These are phyloP conservation scores for Candida hispaniensis DNA, from an alignment of 805 yeast species.

Conservation along the genomic window DNA sequence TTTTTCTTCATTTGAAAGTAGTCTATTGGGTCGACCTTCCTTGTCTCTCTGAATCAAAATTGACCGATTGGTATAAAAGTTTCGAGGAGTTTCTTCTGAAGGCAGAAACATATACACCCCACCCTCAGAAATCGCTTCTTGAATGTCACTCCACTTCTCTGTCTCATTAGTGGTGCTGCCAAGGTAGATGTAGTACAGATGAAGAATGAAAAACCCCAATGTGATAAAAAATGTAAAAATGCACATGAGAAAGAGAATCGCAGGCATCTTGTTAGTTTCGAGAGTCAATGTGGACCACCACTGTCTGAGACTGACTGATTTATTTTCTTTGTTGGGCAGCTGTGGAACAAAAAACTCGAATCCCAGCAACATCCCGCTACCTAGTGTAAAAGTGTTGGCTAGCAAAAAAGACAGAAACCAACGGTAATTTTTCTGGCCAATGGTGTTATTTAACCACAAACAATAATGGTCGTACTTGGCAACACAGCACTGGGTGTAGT, in stretches of 20 bases:
- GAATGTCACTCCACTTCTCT: slow-evolving; percentile 59
- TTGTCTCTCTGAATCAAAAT: slow-evolving; percentile 24
- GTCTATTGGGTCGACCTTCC: slow-evolving; percentile 24
- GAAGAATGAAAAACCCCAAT: slow-evolving; percentile 36
- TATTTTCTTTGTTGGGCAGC: slow-evolving; percentile 2
- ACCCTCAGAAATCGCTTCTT: slow-evolving; percentile 38
- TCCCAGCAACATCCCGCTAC: slow-evolving; percentile 35
- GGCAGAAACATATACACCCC: slow-evolving; percentile 28
- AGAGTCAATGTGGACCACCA: slow-evolving; percentile 6
- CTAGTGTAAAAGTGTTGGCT: slow-evolving; percentile 36
- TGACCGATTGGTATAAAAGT: slow-evolving; percentile 17
- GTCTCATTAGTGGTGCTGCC: slow-evolving; percentile 73
- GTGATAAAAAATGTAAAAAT: slow-evolving; percentile 36
- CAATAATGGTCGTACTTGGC: slow-evolving; percentile 50
- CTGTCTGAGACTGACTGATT: not conserved
- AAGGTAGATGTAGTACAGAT: slow-evolving; percentile 40
- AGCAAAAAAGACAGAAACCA: slow-evolving; percentile 50
- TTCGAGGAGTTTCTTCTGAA: slow-evolving; percentile 16
- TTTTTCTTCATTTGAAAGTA: slow-evolving; percentile 24
- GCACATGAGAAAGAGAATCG: slow-evolving; percentile 38
- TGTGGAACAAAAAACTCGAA: slow-evolving; percentile 7
- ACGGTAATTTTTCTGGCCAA: slow-evolving; percentile 48
- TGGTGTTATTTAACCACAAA: slow-evolving; percentile 51
- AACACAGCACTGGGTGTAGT: slow-evolving; percentile 39
- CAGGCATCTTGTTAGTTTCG: slow-evolving; percentile 25